Percentiles rank a stretch among this genome's conserved stretches.
Evolutionary conservation across 2,329 filamentous ascomycete species (phyloP).

Genomic region (Xylaria sp.): DNA sequence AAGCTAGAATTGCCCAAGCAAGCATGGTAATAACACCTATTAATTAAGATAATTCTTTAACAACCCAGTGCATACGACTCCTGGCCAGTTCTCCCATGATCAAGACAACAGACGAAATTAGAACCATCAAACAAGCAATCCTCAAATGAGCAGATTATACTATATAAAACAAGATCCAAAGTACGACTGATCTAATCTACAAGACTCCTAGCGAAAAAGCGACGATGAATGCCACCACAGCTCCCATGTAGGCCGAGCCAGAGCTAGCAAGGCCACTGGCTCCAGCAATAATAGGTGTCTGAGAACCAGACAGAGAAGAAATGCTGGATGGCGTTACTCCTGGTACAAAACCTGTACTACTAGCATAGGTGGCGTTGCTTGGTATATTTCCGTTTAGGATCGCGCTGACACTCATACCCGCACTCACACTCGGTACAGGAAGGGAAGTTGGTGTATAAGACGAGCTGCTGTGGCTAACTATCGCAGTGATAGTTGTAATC

Average conservation of each 20-base stretch:
- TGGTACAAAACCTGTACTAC: slow-evolving; percentile 3
- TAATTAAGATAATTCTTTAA: neutral
- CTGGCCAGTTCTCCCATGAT: neutral
- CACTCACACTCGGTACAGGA: neutral
- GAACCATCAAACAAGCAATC: neutral
- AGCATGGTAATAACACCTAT: neutral
- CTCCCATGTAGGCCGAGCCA: neutral
- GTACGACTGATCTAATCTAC: neutral
- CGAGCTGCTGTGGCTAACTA: neutral
- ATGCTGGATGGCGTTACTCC: slow-evolving; percentile 4
- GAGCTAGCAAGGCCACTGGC: neutral
- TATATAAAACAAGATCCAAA: too few relatives aligned
- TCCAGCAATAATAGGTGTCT: slow-evolving; percentile 9
- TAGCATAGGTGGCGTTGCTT: neutral
- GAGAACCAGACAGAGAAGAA: neutral
- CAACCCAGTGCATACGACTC: neutral
- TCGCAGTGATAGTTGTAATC: neutral
- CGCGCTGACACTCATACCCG: too few relatives aligned
- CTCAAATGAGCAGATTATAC: neutral
- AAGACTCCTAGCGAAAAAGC: neutral
- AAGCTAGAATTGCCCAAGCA: neutral
- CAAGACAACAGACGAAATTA: neutral
- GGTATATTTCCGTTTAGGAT: neutral
- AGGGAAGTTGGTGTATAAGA: neutral
- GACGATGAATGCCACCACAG: neutral